Percentiles rank a stretch among this genome's conserved stretches.
Conservation (phyloP, 768 basidiomycete genomes). For the Trametes punicea region DNA sequence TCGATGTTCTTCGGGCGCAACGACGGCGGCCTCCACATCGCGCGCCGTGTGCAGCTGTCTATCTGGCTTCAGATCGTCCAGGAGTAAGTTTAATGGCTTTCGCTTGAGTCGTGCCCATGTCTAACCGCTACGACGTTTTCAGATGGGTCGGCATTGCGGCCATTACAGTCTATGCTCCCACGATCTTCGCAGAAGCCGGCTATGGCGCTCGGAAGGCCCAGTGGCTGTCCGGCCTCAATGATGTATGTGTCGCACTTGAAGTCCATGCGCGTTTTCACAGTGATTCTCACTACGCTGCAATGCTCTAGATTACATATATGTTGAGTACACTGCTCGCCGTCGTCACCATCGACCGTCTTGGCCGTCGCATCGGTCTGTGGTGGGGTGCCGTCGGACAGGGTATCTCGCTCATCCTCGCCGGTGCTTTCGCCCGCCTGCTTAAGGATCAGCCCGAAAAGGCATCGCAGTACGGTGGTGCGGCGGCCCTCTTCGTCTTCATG, state of each 20-base stretch:
- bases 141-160: conserved; percentile 46
- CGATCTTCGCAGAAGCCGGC: conserved; percentile 42
- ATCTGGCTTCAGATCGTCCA: conserved; percentile 46
- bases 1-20: conserved; percentile 42
- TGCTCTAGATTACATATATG: conserved; percentile 40
- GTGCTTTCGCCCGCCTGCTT: conserved; percentile 39
- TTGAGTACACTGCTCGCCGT: conserved; percentile 40
- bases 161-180: conserved; percentile 44
- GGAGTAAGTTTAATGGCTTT: conserved; percentile 30
- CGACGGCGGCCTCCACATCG: conserved; percentile 40
- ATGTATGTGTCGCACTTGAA: conserved; percentile 26
- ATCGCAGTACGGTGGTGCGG: conserved; percentile 39
- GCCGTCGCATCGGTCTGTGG: conserved; percentile 42
- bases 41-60: conserved; percentile 40
- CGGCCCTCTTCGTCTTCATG: conserved; percentile 42
- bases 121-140: not conserved
- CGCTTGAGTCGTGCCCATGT: not conserved
- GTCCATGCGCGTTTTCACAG: not conserved
- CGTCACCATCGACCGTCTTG: conserved; percentile 42
- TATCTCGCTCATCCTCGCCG: conserved; percentile 37
- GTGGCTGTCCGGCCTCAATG: conserved; percentile 44
- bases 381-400: conserved; percentile 46
- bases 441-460: conserved; percentile 41
- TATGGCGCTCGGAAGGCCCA: conserved; percentile 41
- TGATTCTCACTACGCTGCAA: not conserved